Evolutionary conservation across 2,329 filamentous ascomycete species (phyloP).

Genomic region (Sporothrix brunneoviolacea): DNA sequence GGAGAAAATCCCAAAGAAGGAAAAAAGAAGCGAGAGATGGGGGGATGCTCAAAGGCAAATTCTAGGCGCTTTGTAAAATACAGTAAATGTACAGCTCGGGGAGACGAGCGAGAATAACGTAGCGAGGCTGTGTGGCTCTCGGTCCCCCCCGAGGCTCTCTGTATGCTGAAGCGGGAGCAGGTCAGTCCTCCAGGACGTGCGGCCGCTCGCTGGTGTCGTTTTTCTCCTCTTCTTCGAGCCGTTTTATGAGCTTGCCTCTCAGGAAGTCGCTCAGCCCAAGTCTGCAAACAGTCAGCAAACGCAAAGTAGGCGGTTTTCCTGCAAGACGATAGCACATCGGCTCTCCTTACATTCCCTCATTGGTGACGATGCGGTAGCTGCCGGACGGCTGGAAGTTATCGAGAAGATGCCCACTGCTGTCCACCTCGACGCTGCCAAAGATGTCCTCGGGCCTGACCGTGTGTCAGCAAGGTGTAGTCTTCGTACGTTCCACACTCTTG

Average conservation of each 20-base stretch:
- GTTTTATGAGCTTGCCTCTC: slow-evolving; percentile 46
- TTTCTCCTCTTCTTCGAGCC: slow-evolving; percentile 45
- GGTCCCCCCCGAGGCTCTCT: too few species aligned
- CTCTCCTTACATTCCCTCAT: slow-evolving; percentile 58
- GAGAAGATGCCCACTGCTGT: slow-evolving; percentile 38
- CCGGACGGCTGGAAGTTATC: slow-evolving; percentile 21
- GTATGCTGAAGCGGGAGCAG: not conserved
- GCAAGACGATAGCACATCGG: not conserved
- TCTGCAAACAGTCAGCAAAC: slow-evolving; percentile 28
- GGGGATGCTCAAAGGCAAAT: too few species aligned
- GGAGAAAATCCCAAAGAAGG: too few species aligned
- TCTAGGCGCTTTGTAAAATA: too few species aligned
- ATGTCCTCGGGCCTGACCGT: slow-evolving; percentile 68
- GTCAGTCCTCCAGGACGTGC: slow-evolving; percentile 13
- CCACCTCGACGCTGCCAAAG: slow-evolving; percentile 59
- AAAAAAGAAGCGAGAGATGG: too few species aligned
- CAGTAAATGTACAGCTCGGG: too few species aligned
- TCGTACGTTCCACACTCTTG: too few species aligned
- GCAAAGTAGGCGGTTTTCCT: not conserved
- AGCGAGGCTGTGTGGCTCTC: too few species aligned
- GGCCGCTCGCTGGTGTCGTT: slow-evolving; percentile 21
- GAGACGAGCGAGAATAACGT: too few species aligned
- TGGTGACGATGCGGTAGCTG: slow-evolving; percentile 54
- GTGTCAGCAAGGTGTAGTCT: too few species aligned
- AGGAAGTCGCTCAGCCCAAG: slow-evolving; percentile 50